Conservation (phyloP, 805 yeast genomes). For the Kodamaea hsintzibuensis region DNA sequence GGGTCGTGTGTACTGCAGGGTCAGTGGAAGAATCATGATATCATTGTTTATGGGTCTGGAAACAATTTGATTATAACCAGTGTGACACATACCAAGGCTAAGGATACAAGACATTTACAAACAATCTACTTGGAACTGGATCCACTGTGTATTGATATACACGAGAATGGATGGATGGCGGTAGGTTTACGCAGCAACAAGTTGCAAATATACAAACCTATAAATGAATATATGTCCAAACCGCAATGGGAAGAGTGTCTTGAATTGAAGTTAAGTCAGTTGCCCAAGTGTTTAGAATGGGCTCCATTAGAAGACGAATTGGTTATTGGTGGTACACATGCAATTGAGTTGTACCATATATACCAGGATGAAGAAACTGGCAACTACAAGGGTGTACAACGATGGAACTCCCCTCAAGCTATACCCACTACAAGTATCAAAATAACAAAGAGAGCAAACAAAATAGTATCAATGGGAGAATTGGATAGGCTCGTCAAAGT, state of each 20-base stretch:
- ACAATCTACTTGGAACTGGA: constrained; percentile 72
- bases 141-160: constrained; percentile 65
- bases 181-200: constrained; percentile 41
- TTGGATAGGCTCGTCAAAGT: constrained; percentile 70
- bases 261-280: constrained; percentile 12
- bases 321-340: constrained; percentile 54
- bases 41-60: constrained; percentile 82
- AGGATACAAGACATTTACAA: constrained; percentile 46
- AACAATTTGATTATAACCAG: constrained; percentile 66
- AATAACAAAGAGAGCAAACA: constrained; percentile 66
- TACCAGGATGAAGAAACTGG: constrained; percentile 10
- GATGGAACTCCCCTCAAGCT: constrained; percentile 59
- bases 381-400: not conserved
- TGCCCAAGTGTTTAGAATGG: constrained; percentile 53
- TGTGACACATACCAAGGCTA: constrained; percentile 4
- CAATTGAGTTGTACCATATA: constrained; percentile 55
- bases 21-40: constrained; percentile 63
- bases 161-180: constrained; percentile 62
- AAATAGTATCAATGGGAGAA: constrained; percentile 60
- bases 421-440: constrained; percentile 57
- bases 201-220: constrained; percentile 56
- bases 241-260: constrained; percentile 47
- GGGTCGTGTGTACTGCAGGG: constrained; percentile 42
- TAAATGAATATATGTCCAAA: constrained; percentile 45
- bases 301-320: constrained; percentile 55